A percentile compares a stretch with the other conserved stretches of the same genome.
Evolutionary conservation across 352 stramenopile genomes (phyloP).

Genomic region (Aphanomyces invadans): DNA sequence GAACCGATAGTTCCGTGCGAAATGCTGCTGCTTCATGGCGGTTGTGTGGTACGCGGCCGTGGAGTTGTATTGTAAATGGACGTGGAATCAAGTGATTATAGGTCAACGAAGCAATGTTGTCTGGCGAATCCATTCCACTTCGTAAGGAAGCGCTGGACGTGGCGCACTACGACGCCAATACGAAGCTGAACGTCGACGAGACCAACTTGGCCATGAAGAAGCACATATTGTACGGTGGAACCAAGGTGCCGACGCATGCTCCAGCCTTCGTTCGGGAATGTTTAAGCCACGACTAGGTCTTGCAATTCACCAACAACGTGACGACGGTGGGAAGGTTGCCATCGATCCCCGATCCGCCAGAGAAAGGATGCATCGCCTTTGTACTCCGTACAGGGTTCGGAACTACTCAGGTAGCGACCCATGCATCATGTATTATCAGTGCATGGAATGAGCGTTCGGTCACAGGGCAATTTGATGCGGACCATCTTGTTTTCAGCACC

Average conservation of each 20-base stretch:
- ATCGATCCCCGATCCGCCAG: slow-evolving; percentile 38
- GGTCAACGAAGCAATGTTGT: slow-evolving; percentile 93
- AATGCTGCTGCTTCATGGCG: slow-evolving; percentile 84
- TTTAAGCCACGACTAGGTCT: slow-evolving; percentile 2
- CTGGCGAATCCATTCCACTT: slow-evolving; percentile 91
- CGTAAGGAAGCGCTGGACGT: slow-evolving; percentile 74
- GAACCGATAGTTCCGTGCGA: slow-evolving; percentile 75
- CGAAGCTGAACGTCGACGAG: slow-evolving; percentile 22
- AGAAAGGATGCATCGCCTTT: slow-evolving; percentile 82
- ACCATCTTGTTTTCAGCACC: slow-evolving; percentile 93
- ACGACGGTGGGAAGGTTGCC: not conserved
- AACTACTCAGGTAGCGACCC: slow-evolving; percentile 59
- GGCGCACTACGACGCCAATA: slow-evolving; percentile 16
- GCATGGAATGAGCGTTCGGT: too few species aligned
- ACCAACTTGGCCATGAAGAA: slow-evolving; percentile 28
- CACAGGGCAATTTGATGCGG: slow-evolving; percentile 86
- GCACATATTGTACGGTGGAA: slow-evolving; percentile 78
- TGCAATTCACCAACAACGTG: not conserved
- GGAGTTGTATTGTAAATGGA: not conserved
- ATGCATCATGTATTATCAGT: not conserved
- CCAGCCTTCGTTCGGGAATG: slow-evolving; percentile 29
- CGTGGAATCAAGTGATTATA: not conserved
- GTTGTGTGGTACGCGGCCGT: slow-evolving; percentile 82
- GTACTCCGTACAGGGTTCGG: slow-evolving; percentile 91
- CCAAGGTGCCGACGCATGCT: slow-evolving; percentile 41